Evolutionary conservation across 1,284 basidiomycete genomes (phyloP).

Genomic region (Leccinum fuscescens): DNA sequence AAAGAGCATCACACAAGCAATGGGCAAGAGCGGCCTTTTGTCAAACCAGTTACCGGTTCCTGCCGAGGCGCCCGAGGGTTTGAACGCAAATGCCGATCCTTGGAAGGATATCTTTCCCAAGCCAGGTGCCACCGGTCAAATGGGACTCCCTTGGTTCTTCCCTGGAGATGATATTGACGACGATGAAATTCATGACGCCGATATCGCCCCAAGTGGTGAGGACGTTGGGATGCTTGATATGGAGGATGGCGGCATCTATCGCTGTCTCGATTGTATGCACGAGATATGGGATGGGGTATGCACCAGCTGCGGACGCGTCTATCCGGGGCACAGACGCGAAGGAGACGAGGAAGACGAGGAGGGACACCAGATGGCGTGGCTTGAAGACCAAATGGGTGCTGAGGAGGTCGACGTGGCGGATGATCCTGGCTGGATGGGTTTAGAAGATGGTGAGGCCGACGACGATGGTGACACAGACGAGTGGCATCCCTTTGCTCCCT

Average conservation of each 20-base stretch:
- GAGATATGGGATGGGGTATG: slow-evolving; percentile 71
- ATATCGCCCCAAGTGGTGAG: slow-evolving; percentile 29
- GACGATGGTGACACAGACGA: slow-evolving; percentile 27
- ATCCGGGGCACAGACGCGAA: slow-evolving; percentile 48
- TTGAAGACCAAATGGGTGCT: slow-evolving; percentile 37
- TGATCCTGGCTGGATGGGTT: slow-evolving; percentile 38
- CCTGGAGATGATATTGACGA: slow-evolving; percentile 17
- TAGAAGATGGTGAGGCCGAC: slow-evolving; percentile 36
- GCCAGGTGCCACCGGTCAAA: slow-evolving; percentile 5
- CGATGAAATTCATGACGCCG: slow-evolving; percentile 16
- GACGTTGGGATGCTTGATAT: slow-evolving; percentile 62
- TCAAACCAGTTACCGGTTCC: slow-evolving; percentile 25
- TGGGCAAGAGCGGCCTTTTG: slow-evolving; percentile 55
- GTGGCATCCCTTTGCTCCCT: slow-evolving; percentile 22
- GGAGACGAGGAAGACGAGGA: slow-evolving; percentile 37
- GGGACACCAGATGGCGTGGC: slow-evolving; percentile 36
- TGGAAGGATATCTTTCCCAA: slow-evolving; percentile 61
- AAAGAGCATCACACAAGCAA: slow-evolving; percentile 58
- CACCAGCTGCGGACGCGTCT: slow-evolving; percentile 54
- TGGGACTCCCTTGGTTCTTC: slow-evolving; percentile 19
- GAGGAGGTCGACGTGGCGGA: slow-evolving; percentile 32
- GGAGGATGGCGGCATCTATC: slow-evolving; percentile 67
- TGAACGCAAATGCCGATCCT: slow-evolving; percentile 40
- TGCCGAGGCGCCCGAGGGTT: slow-evolving; percentile 16
- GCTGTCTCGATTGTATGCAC: slow-evolving; percentile 73